These are phyloP conservation scores for Ballota nigra DNA, from an alignment of 257 asterid species.

Conservation along the genomic window DNA sequence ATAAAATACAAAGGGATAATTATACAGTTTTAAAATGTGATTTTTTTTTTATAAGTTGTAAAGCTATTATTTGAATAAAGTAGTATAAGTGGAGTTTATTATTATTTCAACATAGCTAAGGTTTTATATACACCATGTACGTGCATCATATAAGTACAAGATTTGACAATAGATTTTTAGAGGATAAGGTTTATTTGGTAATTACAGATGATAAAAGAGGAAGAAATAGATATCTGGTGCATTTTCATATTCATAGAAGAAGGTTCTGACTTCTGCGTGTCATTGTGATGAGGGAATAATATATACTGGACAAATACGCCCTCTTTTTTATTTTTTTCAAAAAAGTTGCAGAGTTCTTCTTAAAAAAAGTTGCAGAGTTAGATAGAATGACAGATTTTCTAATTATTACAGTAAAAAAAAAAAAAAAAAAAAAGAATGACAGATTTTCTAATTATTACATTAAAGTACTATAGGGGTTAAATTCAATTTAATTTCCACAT, in stretches of 20 bases:
- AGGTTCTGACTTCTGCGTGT: slow-evolving; percentile 1
- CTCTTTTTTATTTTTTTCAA: not conserved
- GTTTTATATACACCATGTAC: too few species aligned
- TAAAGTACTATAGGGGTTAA: not conserved
- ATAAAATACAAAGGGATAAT: too few species aligned
- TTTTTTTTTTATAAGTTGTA: too few species aligned
- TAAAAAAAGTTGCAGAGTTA: not conserved
- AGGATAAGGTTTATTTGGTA: not conserved
- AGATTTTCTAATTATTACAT: not conserved
- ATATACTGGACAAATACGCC: not conserved
- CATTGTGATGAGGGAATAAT: slow-evolving; percentile 12
- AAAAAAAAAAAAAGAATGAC: too few species aligned
- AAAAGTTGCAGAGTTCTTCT: not conserved
- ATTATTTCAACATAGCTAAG: too few species aligned
- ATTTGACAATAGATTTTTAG: not conserved
- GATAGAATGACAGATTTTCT: not conserved
- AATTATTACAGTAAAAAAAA: not conserved
- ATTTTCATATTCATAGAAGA: slow-evolving; percentile 2
- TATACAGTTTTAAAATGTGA: too few species aligned
- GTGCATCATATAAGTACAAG: too few species aligned
- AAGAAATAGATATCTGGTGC: not conserved
- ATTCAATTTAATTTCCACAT: not conserved
- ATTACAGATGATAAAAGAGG: not conserved
- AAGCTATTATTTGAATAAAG: too few species aligned
- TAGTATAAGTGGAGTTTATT: too few species aligned